A percentile compares a stretch with the other conserved stretches of the same genome.
These are phyloP conservation scores for Microcos paniculata DNA, from an alignment of 345 rosid species.

Conservation along the genomic window DNA sequence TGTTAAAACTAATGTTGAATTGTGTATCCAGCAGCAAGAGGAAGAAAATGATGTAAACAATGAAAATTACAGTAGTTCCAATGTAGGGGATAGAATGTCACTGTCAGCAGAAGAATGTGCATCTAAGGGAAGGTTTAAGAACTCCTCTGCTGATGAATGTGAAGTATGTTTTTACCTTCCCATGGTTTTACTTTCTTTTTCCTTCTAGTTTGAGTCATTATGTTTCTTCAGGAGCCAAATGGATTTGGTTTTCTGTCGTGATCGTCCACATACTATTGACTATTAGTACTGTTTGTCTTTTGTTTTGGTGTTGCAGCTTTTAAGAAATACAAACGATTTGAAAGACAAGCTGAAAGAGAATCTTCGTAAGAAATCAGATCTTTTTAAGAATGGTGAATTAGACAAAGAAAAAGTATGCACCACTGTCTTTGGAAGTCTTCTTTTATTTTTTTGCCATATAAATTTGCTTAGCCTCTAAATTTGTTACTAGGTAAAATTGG, in stretches of 20 bases:
- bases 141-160: neutral
- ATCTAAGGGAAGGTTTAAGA: too few species aligned
- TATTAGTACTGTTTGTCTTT: neutral
- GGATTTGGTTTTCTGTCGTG: neutral
- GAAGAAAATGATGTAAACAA: neutral
- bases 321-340: conserved; percentile 24
- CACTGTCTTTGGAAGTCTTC: neutral
- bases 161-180: neutral
- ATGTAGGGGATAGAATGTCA: too few species aligned
- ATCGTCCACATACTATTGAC: neutral
- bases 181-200: neutral
- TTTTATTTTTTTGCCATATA: neutral
- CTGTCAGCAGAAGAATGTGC: too few species aligned
- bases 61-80: too few species aligned
- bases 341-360: conserved; percentile 14
- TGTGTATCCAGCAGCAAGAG: neutral
- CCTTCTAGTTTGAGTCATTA: neutral
- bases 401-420: conserved; percentile 15
- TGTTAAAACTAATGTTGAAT: neutral
- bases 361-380: conserved; percentile 19
- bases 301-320: neutral
- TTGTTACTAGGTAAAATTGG: conserved; percentile 21
- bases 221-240: too few species aligned
- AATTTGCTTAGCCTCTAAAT: neutral
- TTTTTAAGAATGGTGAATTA: conserved; percentile 11